Base-by-base conservation (phyloP, 2,329 filamentous ascomycete species). In the Didymella glomerata region DNA sequence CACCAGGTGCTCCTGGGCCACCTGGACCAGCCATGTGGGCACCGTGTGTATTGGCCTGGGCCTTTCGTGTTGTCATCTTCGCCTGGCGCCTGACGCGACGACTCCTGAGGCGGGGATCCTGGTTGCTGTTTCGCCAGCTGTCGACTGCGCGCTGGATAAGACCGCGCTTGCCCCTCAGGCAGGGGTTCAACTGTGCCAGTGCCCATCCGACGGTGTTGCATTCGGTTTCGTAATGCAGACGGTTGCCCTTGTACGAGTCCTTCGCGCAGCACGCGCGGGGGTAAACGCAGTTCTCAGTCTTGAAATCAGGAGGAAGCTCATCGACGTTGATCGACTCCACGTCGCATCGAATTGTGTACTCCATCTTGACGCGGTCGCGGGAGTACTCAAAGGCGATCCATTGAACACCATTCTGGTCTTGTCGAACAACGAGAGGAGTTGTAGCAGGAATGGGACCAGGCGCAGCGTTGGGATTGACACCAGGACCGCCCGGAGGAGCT, bases 121-220 rank as follows among this genome's bases (percentile, higher is more conserved):
- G 93, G 80, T 98, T 98, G 85, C 94, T 98, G 82, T 99, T 99
- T 63, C 95, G 87, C 95, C 95, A 98, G 81, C 93, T 97, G 79
- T 99, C 95, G 44, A 99, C 95, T 2, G 95, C 95, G 65, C 95
- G 87, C 81, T 99, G 95, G 68, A 99, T 99, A 60, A 99, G 84
- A 8, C 95, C 95, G 68, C 95, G 87, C 84, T 98, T 98, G 68
- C 94, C 94, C 64, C 94, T 88, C 60, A 98, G 84, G 57, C 91
- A 90, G 8, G 93, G 89, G 77, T 99, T 99, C 53, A 99, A 82
- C 74, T 98, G 90, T 2, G 95, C 95, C 67, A 99, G 81, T 13
- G 94, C 94, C 95, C 95, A 99, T n/a, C 95, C 95, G n/a, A 99
- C 95, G 0, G 93, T 92, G 80, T 99, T 99, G 84, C 95, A 99